Conservation (phyloP, 2,329 filamentous ascomycete genomes). For the Penicillium sp. region DNA sequence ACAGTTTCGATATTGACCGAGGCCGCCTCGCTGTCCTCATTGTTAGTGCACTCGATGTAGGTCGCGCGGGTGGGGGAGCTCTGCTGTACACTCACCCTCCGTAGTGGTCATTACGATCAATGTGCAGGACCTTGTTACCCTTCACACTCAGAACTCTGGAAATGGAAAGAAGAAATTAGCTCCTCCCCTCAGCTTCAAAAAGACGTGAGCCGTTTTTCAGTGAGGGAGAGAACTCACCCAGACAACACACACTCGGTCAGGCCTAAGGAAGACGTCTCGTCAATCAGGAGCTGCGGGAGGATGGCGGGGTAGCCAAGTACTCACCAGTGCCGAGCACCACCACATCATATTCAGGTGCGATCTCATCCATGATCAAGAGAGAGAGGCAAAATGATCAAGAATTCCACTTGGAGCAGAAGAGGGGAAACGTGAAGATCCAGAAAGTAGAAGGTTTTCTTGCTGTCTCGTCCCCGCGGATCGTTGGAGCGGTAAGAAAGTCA, state of each 20-base stretch:
- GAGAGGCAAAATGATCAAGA: slow-evolving; percentile 9
- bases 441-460: slow-evolving; percentile 17
- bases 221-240: slow-evolving; percentile 57
- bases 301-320: slow-evolving; percentile 38
- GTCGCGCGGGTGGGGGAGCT: slow-evolving; percentile 15
- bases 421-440: slow-evolving; percentile 5
- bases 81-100: slow-evolving; percentile 65
- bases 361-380: slow-evolving; percentile 76
- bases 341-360: slow-evolving; percentile 97
- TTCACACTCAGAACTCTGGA: slow-evolving; percentile 89
- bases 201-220: background rate
- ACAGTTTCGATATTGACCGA: slow-evolving; percentile 95
- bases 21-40: slow-evolving; percentile 68
- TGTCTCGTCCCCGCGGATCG: slow-evolving; percentile 22
- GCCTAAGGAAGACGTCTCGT: slow-evolving; percentile 50
- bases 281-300: slow-evolving; percentile 22
- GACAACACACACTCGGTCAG: slow-evolving; percentile 98
- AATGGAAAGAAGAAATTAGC: slow-evolving; percentile 10
- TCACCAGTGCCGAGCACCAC: slow-evolving; percentile 95
- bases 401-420: slow-evolving; percentile 11
- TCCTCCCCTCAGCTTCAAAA: no score
- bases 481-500: slow-evolving; percentile 23
- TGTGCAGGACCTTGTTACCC: slow-evolving; percentile 98
- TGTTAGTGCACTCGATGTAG: slow-evolving; percentile 24
- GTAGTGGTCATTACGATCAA: slow-evolving; percentile 97